These are phyloP conservation scores for Vitis amurensis DNA, from an alignment of 164 flowering plant genomes.

Conservation along the genomic window DNA sequence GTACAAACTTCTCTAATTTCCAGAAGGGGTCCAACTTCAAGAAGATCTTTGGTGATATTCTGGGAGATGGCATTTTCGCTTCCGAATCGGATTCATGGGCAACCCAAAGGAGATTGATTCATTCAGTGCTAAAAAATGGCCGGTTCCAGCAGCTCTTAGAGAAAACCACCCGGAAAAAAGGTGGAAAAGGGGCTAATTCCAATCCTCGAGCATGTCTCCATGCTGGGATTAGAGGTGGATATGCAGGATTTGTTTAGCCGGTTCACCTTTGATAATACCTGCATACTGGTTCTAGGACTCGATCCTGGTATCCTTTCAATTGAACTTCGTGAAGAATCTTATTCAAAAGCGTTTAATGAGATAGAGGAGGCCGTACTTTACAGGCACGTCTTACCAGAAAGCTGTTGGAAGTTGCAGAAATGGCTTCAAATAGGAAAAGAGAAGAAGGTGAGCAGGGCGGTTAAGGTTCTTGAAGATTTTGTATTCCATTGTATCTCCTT, in stretches of 20 bases:
- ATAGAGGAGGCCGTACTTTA: slow-evolving; percentile 13
- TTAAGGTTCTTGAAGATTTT: slow-evolving; percentile 7
- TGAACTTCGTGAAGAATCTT: slow-evolving; percentile 19
- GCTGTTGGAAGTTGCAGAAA: slow-evolving; percentile 24
- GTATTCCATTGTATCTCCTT: background rate
- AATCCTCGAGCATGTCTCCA: slow-evolving; percentile 19
- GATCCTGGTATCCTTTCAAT: slow-evolving; percentile 21
- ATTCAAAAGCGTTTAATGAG: slow-evolving; percentile 24
- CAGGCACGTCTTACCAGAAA: slow-evolving; percentile 20
- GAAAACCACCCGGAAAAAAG: background rate
- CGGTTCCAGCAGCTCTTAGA: slow-evolving; percentile 12
- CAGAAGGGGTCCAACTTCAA: background rate
- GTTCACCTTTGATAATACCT: slow-evolving; percentile 24
- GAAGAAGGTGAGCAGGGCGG: slow-evolving; percentile 15
- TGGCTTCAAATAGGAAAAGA: slow-evolving; percentile 28
- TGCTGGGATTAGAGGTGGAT: slow-evolving; percentile 12
- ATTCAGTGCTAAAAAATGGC: background rate
- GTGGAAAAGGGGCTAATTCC: slow-evolving; percentile 19
- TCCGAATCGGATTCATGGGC: slow-evolving; percentile 27
- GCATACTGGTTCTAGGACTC: slow-evolving; percentile 18
- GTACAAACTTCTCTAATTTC: slow-evolving; percentile 3
- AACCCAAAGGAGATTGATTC: slow-evolving; percentile 16
- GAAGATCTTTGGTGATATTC: slow-evolving; percentile 10
- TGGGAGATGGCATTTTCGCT: slow-evolving; percentile 16
- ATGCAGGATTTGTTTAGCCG: slow-evolving; percentile 31